Evolutionary conservation across 768 basidiomycete genomes (phyloP).

Genomic region (Suillus ampliporus): DNA sequence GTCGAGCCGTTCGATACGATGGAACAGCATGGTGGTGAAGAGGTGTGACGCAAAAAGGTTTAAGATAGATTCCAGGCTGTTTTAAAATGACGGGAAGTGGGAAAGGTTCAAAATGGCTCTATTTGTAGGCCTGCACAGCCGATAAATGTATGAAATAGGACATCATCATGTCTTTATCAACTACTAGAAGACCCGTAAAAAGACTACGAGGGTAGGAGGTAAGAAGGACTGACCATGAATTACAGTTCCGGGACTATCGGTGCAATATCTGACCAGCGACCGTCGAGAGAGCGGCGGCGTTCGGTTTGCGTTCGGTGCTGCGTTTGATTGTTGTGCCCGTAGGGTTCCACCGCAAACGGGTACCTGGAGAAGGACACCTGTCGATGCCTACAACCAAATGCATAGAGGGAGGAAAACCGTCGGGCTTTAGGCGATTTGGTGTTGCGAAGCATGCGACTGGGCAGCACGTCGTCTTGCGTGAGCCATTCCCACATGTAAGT

Average conservation of each 20-base stretch:
- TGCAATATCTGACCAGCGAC: not conserved
- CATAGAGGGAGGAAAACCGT: not conserved
- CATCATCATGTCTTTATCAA: not conserved
- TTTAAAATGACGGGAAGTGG: too few relatives aligned
- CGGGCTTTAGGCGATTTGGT: not conserved
- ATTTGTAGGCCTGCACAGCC: slow-evolving; percentile 3
- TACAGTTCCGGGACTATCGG: not conserved
- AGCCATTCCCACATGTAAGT: not conserved
- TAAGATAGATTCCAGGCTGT: not conserved
- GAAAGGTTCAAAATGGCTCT: not conserved
- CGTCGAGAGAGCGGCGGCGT: not conserved
- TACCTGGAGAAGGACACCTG: not conserved
- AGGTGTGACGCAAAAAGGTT: not conserved
- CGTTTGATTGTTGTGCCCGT: not conserved
- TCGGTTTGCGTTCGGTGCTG: not conserved
- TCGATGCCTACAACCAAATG: not conserved
- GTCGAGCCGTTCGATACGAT: not conserved
- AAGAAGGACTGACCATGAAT: not conserved
- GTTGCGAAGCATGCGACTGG: too few relatives aligned
- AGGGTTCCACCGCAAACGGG: not conserved
- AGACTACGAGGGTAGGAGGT: not conserved
- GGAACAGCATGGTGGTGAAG: not conserved
- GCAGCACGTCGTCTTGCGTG: too few relatives aligned
- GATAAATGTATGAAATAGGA: not conserved
- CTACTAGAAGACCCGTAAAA: not conserved